Evolutionary conservation across 179 eudicot genomes (phyloP), one percentile per base, ranked within the genome.

Genomic region (Patellifolia procumbens): DNA sequence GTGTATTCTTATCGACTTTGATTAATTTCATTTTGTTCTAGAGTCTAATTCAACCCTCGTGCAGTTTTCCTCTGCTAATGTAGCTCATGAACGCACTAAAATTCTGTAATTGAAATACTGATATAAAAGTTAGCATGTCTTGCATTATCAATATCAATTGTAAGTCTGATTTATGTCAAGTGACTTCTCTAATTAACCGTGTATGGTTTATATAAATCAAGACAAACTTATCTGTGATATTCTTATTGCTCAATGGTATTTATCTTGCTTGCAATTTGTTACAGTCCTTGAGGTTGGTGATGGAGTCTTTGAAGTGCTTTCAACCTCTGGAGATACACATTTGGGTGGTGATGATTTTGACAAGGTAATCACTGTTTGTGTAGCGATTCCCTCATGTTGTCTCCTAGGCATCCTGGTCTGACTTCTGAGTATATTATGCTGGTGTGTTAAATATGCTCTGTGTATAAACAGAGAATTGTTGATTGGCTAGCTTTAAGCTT

Each of bases 281-380:
- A 79, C 83, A 95, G 98, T 95, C 77, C 99, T 95, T 74, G 97
- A 95, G 87, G 99, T 95, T 72, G 97, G 99, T 68, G 99, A 93
- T 88, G 98, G 97, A 81, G 98, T 95, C 32, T 95, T 95, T 86
- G 99, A 95, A 84, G 99, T 95, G 77, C 92, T 95, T 74, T 95
- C 99, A 48, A 95, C 99, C 32, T 95, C 99, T 53, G 99, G 99
- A 78, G 99, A 95, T 77, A 95, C 99, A 32, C 99, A 95, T 84
- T 82, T 95, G 81, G 99, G 99, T 81, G 99, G 99, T 81, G 99
- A 95, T 83, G 99, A 95, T 81, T 95, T 95, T 72, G 99, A 95
- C 84, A 95, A 95, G 97, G 99, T 95, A 17, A 56, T 46, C 24
- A 19, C 0, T 60, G n/a, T 19, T 26, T 37, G 13, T 29, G 22